phyloP scores from a whole-genome alignment of 2,329 filamentous ascomycete species.

The Sarocladium kiliense region DNA sequence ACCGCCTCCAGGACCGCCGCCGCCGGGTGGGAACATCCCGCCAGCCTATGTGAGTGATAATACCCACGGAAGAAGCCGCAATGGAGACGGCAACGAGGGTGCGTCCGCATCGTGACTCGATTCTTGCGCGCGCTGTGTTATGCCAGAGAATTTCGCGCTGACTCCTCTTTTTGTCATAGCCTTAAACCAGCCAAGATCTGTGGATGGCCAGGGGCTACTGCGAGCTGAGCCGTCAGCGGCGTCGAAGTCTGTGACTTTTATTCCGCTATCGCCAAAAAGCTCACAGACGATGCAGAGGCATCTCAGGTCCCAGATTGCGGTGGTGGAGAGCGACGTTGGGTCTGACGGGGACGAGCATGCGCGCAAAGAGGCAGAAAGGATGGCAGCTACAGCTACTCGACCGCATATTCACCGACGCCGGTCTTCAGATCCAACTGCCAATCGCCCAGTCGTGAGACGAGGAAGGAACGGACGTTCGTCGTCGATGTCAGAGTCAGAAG shows the following conservation, averaged over 20 bases:
- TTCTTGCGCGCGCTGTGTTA: constrained; percentile 14
- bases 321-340: constrained; percentile 14
- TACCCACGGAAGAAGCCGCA: constrained; percentile 14
- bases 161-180: neutral
- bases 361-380: constrained; percentile 7
- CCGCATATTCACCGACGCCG: constrained; percentile 18
- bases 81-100: constrained; percentile 28
- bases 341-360: constrained; percentile 12
- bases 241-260: constrained; percentile 40
- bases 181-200: constrained; percentile 3
- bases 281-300: constrained; percentile 39
- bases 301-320: constrained; percentile 27
- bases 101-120: constrained; percentile 24
- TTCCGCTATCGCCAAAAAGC: constrained; percentile 45
- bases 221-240: constrained; percentile 3
- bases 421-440: constrained; percentile 29
- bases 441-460: constrained; percentile 21
- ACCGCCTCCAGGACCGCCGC: constrained; percentile 28
- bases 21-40: constrained; percentile 25
- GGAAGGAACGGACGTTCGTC: constrained; percentile 15
- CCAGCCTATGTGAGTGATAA: constrained; percentile 40
- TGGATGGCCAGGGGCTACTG: constrained; percentile 12
- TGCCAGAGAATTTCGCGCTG: neutral
- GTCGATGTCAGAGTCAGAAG: constrained; percentile 22
- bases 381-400: constrained; percentile 16